phyloP scores from a whole-genome alignment of 192 early-diverging fungal genomes.

The Podila verticillata region DNA sequence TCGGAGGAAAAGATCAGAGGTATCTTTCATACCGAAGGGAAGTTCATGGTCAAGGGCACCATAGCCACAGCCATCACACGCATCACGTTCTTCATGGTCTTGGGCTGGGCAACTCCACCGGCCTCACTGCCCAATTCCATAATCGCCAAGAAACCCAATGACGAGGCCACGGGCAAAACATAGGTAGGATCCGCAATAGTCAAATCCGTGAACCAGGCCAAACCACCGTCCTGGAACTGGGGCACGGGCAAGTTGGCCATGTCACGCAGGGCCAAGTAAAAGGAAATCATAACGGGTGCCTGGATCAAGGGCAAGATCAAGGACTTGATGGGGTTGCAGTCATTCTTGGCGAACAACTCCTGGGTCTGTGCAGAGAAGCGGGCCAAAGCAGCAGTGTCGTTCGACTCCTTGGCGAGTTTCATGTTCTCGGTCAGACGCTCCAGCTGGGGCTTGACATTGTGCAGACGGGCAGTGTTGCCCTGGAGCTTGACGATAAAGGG shows the following conservation, averaged over 20 bases:
- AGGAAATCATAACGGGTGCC: slow-evolving; percentile 82
- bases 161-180: slow-evolving; percentile 81
- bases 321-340: slow-evolving; percentile 71
- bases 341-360: slow-evolving; percentile 75
- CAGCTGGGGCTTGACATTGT: slow-evolving; percentile 77
- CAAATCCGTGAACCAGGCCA: slow-evolving; percentile 89
- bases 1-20: background rate
- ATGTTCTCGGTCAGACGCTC: slow-evolving; percentile 74
- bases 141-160: slow-evolving; percentile 72
- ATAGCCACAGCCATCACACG: slow-evolving; percentile 53
- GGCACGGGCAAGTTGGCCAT: slow-evolving; percentile 88
- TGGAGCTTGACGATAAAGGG: slow-evolving; percentile 81
- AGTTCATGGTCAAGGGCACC: slow-evolving; percentile 47
- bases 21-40: slow-evolving; percentile 41
- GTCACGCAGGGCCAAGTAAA: slow-evolving; percentile 83
- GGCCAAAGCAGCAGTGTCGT: slow-evolving; percentile 65
- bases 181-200: slow-evolving; percentile 82
- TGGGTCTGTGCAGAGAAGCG: slow-evolving; percentile 52
- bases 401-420: slow-evolving; percentile 59
- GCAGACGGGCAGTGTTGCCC: slow-evolving; percentile 71
- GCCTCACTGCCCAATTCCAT: slow-evolving; percentile 68
- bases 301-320: slow-evolving; percentile 73
- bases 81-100: slow-evolving; percentile 47
- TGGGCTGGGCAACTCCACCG: slow-evolving; percentile 37
- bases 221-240: slow-evolving; percentile 79